Evolutionary conservation across 2,329 filamentous ascomycete species (phyloP).

Genomic region (Xylogone sp.): DNA sequence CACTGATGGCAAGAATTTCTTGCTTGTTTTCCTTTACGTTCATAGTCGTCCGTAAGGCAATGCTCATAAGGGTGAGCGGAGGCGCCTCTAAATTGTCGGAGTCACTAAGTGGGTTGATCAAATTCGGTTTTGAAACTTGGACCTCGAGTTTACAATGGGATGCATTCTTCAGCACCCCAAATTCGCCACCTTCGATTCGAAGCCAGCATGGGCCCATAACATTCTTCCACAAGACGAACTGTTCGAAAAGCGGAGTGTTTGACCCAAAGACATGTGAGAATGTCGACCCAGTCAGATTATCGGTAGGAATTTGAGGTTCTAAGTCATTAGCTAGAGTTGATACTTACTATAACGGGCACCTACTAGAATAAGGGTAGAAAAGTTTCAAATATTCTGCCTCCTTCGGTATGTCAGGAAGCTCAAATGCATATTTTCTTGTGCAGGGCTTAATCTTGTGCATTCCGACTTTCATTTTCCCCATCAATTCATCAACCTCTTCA

Average conservation of each 20-base stretch:
- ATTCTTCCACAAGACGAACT: slow-evolving; percentile 98
- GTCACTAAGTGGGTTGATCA: slow-evolving; percentile 69
- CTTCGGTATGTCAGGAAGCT: slow-evolving; percentile 79
- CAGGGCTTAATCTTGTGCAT: slow-evolving; percentile 94
- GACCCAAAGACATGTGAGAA: slow-evolving; percentile 93
- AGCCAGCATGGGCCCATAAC: slow-evolving; percentile 99
- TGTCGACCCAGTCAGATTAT: slow-evolving; percentile 69
- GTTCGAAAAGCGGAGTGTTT: slow-evolving; percentile 92
- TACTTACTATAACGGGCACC: slow-evolving; percentile 21
- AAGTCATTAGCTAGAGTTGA: slow-evolving; percentile 8
- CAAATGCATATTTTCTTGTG: slow-evolving; percentile 91
- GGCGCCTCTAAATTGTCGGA: slow-evolving; percentile 79
- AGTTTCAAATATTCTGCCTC: slow-evolving; percentile 91
- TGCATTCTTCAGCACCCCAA: slow-evolving; percentile 79
- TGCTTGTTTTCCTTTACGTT: slow-evolving; percentile 94
- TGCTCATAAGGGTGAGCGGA: slow-evolving; percentile 91
- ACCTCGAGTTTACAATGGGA: slow-evolving; percentile 98
- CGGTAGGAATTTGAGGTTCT: slow-evolving; percentile 68
- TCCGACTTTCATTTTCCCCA: slow-evolving; percentile 79
- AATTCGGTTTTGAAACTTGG: slow-evolving; percentile 72
- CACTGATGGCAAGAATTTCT: slow-evolving; percentile 88
- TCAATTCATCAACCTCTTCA: slow-evolving; percentile 79
- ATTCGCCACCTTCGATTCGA: slow-evolving; percentile 82
- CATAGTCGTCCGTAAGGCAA: slow-evolving; percentile 82
- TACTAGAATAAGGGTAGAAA: slow-evolving; percentile 88